Evolutionary conservation across 352 stramenopile genomes (phyloP).

Genomic region (Globisporangium spiculum): DNA sequence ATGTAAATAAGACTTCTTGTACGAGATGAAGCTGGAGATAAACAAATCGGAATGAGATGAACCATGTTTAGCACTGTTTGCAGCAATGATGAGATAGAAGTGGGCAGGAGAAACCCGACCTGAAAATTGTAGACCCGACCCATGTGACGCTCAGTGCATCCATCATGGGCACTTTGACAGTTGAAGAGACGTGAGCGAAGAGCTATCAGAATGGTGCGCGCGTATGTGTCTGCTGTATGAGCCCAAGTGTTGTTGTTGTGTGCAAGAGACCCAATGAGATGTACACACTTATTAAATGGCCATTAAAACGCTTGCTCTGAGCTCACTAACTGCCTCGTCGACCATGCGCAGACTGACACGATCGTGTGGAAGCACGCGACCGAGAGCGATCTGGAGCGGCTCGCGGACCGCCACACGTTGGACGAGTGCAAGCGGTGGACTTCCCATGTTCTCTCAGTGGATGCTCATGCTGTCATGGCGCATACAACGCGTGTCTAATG

Average conservation of each 20-base stretch:
- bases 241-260: neutral
- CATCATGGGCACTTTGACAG: neutral
- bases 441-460: neutral
- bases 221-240: neutral
- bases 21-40: no score
- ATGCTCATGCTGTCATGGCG: neutral
- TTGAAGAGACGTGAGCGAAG: neutral
- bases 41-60: no score
- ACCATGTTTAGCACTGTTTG: neutral
- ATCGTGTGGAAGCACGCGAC: conserved; percentile 60
- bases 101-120: neutral
- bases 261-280: conserved; percentile 3
- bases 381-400: conserved; percentile 32
- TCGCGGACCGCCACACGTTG: conserved; percentile 39
- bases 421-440: conserved; percentile 58
- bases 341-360: conserved; percentile 33
- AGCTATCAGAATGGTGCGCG: neutral
- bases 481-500: neutral
- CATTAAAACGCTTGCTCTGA: neutral
- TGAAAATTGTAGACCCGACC: neutral
- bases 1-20: no score
- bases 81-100: neutral
- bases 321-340: neutral
- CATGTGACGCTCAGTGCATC: neutral
- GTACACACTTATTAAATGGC: neutral